Base-by-base conservation (phyloP, 2,329 filamentous ascomycete genomes). In the Neofusicoccum kwambonambiense region DNA sequence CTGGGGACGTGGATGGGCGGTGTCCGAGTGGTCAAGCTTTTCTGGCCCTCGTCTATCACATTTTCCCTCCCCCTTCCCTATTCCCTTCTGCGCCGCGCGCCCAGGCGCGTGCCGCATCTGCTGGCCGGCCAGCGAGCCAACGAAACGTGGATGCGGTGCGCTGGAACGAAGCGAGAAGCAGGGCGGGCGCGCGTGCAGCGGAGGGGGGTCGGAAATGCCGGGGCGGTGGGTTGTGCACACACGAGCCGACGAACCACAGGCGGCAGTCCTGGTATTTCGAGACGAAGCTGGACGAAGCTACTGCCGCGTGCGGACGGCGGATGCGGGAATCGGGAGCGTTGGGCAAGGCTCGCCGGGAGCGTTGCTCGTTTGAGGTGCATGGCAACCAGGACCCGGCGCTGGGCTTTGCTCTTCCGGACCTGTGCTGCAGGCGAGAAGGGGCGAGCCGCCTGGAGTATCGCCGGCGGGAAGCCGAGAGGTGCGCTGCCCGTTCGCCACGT, bases 401-500 rank as follows among this genome's bases (percentile, higher is more conserved):
- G 41, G 56, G 41, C 42, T 47, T 60, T 60, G 56, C 56, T 60
- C 56, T 60, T 60, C 41, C 56, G 17, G 56, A 60, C 56, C 37
- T n/a, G 31, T 60, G 56, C 56, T 60, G 56, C 56, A 60, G 56
- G 56, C 56, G 56, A 60, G 56, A 60, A 47, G 56, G 56, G 56
- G 56, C 56, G 56, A 60, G 56, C 56, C 56, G 56, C 56, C 22
- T 27, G 15, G 56, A 60, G 42, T 60, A 47, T 27, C 56, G 56
- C 56, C 56, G 56, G 56, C 56, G 56, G 56, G 56, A 60, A 60
- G 56, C 56, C 56, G 56, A 60, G 56, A 58, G 54, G 41, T 45
- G 56, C 56, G 56, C 42, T 37, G 56, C 41, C 27, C 56, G 56
- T 13, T 60, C 56, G 56, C 56, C 56, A 60, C 56, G 56, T 60